Evolutionary conservation across 495 filamentous ascomycete genomes (phyloP).

Genomic region (Tetracladium setigerum): DNA sequence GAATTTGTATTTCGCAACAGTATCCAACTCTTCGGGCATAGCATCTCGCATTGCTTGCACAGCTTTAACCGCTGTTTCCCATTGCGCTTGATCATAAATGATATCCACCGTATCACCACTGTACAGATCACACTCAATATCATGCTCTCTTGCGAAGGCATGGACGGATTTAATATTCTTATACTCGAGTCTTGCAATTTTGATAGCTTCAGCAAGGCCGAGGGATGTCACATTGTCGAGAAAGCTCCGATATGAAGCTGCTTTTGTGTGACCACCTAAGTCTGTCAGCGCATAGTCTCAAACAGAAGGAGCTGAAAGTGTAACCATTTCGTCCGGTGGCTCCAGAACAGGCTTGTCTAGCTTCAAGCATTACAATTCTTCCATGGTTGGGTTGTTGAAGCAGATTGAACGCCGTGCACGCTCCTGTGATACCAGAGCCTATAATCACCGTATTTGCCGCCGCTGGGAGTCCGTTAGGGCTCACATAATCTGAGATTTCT

Average conservation of each 20-base stretch:
- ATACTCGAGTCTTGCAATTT: slow-evolving; percentile 49
- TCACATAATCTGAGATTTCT: slow-evolving; percentile 40
- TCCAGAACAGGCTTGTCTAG: slow-evolving; percentile 46
- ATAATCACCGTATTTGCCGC: slow-evolving; percentile 54
- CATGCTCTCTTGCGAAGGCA: slow-evolving; percentile 40
- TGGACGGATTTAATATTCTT: slow-evolving; percentile 49
- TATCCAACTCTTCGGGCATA: slow-evolving; percentile 33
- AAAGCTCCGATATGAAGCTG: slow-evolving; percentile 51
- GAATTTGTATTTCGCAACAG: slow-evolving; percentile 38
- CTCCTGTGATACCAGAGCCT: slow-evolving; percentile 64
- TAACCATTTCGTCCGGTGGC: slow-evolving; percentile 53
- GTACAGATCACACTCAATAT: slow-evolving; percentile 42
- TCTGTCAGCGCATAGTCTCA: not conserved
- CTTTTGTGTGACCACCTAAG: slow-evolving; percentile 56
- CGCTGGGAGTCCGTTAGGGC: slow-evolving; percentile 37
- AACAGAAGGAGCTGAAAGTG: not conserved
- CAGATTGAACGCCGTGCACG: slow-evolving; percentile 50
- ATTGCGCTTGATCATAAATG: slow-evolving; percentile 42
- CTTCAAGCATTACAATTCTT: slow-evolving; percentile 50
- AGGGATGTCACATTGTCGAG: slow-evolving; percentile 30
- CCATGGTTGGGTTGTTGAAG: slow-evolving; percentile 20
- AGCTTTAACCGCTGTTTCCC: slow-evolving; percentile 31
- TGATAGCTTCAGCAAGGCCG: slow-evolving; percentile 35
- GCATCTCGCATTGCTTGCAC: slow-evolving; percentile 36
- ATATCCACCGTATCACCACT: slow-evolving; percentile 50